phyloP scores from a whole-genome alignment of 768 basidiomycete genomes.

The Phallus indusiatus region DNA sequence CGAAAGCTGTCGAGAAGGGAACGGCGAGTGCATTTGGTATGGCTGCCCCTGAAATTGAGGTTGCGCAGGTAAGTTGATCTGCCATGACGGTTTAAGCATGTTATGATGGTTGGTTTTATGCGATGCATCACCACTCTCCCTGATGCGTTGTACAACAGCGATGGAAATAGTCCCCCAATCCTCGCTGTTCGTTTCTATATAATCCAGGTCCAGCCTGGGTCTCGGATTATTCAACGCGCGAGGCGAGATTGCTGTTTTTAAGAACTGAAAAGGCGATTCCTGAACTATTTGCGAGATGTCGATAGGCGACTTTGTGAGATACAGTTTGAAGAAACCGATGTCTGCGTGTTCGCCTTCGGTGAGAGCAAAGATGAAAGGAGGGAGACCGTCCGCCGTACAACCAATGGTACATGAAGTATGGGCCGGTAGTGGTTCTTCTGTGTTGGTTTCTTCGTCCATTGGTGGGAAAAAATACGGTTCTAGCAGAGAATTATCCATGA shows the following conservation, averaged over 20 bases:
- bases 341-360: slow-evolving; percentile 24
- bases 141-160: background rate
- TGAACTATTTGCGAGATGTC: slow-evolving; percentile 28
- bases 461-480: slow-evolving; percentile 3
- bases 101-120: background rate
- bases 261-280: slow-evolving; percentile 22
- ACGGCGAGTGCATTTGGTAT: background rate
- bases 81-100: background rate
- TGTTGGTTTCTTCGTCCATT: background rate
- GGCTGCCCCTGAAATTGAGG: background rate
- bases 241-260: background rate
- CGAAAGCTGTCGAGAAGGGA: background rate
- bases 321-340: slow-evolving; percentile 36
- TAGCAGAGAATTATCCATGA: background rate
- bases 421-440: slow-evolving; percentile 8
- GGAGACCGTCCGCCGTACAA: slow-evolving; percentile 27
- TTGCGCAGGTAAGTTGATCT: background rate
- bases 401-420: slow-evolving; percentile 25
- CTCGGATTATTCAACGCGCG: background rate
- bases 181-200: background rate
- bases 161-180: background rate
- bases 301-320: slow-evolving; percentile 27
- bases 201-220: background rate
- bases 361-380: slow-evolving; percentile 25
- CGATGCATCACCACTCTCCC: background rate